phyloP scores from a whole-genome alignment of 2,329 filamentous ascomycete genomes.

The Stachybotrys chartarum region DNA sequence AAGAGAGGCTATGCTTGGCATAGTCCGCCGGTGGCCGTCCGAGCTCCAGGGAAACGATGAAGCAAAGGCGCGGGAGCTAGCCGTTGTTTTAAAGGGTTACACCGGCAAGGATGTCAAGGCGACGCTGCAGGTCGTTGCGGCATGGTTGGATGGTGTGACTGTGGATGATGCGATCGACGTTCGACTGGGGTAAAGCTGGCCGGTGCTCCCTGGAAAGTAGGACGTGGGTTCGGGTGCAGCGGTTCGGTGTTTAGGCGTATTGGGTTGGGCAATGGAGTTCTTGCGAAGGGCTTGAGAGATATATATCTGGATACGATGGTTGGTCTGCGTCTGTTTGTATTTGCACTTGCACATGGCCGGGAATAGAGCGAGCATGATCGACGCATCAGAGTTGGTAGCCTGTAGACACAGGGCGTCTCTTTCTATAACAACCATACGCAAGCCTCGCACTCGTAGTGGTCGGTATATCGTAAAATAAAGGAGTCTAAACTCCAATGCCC shows the following conservation, averaged over 20 bases:
- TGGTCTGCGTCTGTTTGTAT: not conserved
- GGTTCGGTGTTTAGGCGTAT: too few species aligned
- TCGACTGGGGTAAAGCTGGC: too few species aligned
- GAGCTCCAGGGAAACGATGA: not conserved
- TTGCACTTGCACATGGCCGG: not conserved
- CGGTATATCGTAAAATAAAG: not conserved
- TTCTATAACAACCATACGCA: not conserved
- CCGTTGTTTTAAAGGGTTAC: not conserved
- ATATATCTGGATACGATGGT: not conserved
- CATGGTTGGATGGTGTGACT: not conserved
- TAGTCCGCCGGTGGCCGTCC: not conserved
- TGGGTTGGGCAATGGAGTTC: too few species aligned
- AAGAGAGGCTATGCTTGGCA: not conserved
- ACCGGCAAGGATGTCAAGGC: not conserved
- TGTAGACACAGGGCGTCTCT: not conserved
- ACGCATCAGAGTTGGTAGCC: not conserved
- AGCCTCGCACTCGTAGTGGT: not conserved
- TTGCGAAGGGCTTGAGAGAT: too few species aligned
- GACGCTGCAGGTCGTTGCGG: not conserved
- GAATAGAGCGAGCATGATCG: not conserved
- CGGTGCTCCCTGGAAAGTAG: too few species aligned
- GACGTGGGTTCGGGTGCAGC: too few species aligned
- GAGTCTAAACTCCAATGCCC: not conserved
- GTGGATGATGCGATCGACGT: not conserved
- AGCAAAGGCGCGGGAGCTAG: not conserved